phyloP scores from a whole-genome alignment of 2,329 filamentous ascomycete genomes.

The Chalaropsis ovoidea region DNA sequence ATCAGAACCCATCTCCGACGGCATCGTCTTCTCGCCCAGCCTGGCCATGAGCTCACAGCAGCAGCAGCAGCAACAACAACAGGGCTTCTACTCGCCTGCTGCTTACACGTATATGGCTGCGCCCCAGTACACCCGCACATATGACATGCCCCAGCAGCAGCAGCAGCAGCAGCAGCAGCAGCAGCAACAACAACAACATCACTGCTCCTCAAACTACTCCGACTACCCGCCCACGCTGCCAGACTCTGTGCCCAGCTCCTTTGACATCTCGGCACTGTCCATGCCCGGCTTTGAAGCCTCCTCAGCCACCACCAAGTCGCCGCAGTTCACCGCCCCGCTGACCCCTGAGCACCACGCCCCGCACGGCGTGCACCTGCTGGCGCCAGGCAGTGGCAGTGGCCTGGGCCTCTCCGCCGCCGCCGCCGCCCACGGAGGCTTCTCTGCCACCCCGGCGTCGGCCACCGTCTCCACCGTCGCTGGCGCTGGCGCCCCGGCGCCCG shows the following conservation, averaged over 20 bases:
- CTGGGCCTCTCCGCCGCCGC: background rate
- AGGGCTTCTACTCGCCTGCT: slow-evolving; percentile 14
- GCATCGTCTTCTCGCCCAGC: slow-evolving; percentile 22
- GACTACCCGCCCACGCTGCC: slow-evolving; percentile 18
- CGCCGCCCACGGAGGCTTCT: background rate
- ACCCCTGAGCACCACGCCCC: slow-evolving; percentile 13
- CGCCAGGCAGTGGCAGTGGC: background rate
- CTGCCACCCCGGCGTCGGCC: background rate
- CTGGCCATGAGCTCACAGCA: background rate
- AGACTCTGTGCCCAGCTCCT: slow-evolving; percentile 17
- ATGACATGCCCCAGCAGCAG: slow-evolving; percentile 9
- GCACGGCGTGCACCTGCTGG: background rate
- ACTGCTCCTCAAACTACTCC: slow-evolving; percentile 3
- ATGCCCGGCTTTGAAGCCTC: slow-evolving; percentile 19
- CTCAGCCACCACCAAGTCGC: slow-evolving; percentile 4
- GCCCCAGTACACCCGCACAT: background rate
- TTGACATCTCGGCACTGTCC: slow-evolving; percentile 14
- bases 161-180: slow-evolving; percentile 15
- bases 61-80: slow-evolving; percentile 1
- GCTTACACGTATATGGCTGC: slow-evolving; percentile 2
- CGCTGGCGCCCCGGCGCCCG: background rate
- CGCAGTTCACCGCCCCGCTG: slow-evolving; percentile 16
- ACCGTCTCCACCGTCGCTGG: background rate
- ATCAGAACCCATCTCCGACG: slow-evolving; percentile 9
- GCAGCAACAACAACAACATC: slow-evolving; percentile 1